Conservation (phyloP, 1,284 basidiomycete species). For the Sporisorium exsertum region DNA sequence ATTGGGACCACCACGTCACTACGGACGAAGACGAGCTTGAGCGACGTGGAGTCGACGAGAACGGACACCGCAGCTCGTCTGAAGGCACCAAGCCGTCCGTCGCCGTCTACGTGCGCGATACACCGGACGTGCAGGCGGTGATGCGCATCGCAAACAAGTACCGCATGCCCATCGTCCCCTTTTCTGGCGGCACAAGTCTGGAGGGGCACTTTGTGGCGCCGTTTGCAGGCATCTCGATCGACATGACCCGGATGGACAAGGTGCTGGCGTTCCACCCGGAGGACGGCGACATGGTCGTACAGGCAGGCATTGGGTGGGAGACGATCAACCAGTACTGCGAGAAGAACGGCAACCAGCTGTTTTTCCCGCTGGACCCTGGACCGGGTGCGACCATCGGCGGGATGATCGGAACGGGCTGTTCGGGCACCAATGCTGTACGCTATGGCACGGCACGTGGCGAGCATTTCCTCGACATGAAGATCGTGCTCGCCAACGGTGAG, state of each 20-base stretch:
- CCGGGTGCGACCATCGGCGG: slow-evolving; percentile 85
- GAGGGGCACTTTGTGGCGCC: slow-evolving; percentile 64
- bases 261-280: slow-evolving; percentile 71
- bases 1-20: slow-evolving; percentile 40
- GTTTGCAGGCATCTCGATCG: slow-evolving; percentile 76
- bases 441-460: slow-evolving; percentile 84
- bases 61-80: slow-evolving; percentile 39
- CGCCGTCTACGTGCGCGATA: slow-evolving; percentile 49
- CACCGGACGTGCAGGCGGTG: slow-evolving; percentile 55
- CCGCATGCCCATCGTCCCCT: slow-evolving; percentile 79
- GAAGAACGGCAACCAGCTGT: slow-evolving; percentile 80
- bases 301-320: slow-evolving; percentile 85
- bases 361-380: slow-evolving; percentile 81
- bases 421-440: slow-evolving; percentile 83
- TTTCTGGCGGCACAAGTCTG: slow-evolving; percentile 76
- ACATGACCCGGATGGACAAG: slow-evolving; percentile 84
- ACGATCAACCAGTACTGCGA: slow-evolving; percentile 82
- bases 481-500: slow-evolving; percentile 86
- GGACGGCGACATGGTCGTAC: slow-evolving; percentile 64
- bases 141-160: slow-evolving; percentile 74
- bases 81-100: slow-evolving; percentile 53
- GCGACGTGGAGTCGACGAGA: slow-evolving; percentile 45
- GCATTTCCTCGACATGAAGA: slow-evolving; percentile 58
- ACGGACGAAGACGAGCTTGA: slow-evolving; percentile 51
- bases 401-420: slow-evolving; percentile 79